Conservation (phyloP, 805 yeast genomes). For the Wickerhamomyces queroliae region DNA sequence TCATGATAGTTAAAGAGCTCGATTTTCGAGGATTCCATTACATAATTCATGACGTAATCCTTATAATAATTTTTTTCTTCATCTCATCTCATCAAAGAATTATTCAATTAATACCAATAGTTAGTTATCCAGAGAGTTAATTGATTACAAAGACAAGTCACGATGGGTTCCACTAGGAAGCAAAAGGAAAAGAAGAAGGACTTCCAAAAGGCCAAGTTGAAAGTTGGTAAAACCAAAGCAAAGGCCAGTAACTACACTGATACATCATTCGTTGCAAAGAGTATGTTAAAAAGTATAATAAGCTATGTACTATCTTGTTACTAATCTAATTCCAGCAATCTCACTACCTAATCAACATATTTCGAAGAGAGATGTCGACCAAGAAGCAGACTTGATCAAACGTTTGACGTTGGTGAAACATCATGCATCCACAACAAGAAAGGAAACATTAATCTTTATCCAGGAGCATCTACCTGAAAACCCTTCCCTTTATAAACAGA, state of each 20-base stretch:
- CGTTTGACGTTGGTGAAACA: conserved; percentile 69
- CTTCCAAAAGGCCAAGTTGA: conserved; percentile 70
- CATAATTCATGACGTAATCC: no score
- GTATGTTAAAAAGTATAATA: conserved; percentile 41
- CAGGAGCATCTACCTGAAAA: conserved; percentile 46
- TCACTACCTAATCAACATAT: conserved; percentile 34
- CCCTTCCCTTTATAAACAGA: conserved; percentile 48
- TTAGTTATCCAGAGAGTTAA: no score
- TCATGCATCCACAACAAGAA: conserved; percentile 63
- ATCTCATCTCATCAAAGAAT: background rate
- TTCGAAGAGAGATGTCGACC: conserved; percentile 11
- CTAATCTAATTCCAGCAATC: conserved; percentile 23
- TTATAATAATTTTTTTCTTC: background rate
- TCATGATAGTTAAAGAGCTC: background rate
- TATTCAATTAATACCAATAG: background rate
- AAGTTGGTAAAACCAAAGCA: conserved; percentile 79
- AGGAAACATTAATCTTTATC: conserved; percentile 57
- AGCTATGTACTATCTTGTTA: conserved; percentile 6
- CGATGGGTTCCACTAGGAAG: conserved; percentile 50
- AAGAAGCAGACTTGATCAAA: conserved; percentile 45
- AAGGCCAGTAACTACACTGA: conserved; percentile 76
- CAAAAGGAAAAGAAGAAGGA: conserved; percentile 65
- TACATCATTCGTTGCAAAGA: conserved; percentile 74
- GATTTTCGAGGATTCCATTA: background rate
- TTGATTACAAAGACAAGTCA: background rate